phyloP scores from a whole-genome alignment of 495 filamentous ascomycete genomes.

The Penicillium pulvis region DNA sequence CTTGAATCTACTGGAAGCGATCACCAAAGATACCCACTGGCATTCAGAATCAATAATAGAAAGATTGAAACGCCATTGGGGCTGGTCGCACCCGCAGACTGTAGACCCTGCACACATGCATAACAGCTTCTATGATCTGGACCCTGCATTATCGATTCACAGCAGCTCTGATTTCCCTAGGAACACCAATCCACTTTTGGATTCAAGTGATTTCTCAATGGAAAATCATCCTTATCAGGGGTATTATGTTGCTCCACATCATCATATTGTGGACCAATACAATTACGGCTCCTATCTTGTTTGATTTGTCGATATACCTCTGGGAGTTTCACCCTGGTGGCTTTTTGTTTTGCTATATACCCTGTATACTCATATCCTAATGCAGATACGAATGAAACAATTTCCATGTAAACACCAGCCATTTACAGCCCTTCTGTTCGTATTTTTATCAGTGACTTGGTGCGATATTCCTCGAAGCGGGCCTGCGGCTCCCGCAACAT shows the following conservation, averaged over 20 bases:
- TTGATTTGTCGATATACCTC: slow-evolving; percentile 5
- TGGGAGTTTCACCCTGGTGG: not conserved
- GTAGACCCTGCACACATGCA: slow-evolving; percentile 28
- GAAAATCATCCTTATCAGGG: slow-evolving; percentile 77
- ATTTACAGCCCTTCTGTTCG: not conserved
- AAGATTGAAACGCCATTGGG: slow-evolving; percentile 76
- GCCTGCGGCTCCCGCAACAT: too few relatives aligned
- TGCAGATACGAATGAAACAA: not conserved
- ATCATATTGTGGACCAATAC: slow-evolving; percentile 27
- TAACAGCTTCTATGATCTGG: slow-evolving; percentile 24
- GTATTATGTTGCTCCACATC: slow-evolving; percentile 55
- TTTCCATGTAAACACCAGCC: not conserved
- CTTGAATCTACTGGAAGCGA: slow-evolving; percentile 71
- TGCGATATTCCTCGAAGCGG: too few relatives aligned
- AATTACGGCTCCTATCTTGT: slow-evolving; percentile 27
- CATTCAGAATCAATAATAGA: slow-evolving; percentile 65
- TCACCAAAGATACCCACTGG: slow-evolving; percentile 80
- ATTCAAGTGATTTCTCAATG: slow-evolving; percentile 68
- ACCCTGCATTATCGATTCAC: slow-evolving; percentile 25
- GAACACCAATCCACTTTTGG: slow-evolving; percentile 65
- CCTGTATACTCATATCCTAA: not conserved
- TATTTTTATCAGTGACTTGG: not conserved
- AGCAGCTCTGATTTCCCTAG: slow-evolving; percentile 40
- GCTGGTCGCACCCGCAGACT: slow-evolving; percentile 56
- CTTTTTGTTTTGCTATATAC: slow-evolving; percentile 7